Conservation (phyloP, 2,329 filamentous ascomycete genomes). For the Escovopsis sp. region DNA sequence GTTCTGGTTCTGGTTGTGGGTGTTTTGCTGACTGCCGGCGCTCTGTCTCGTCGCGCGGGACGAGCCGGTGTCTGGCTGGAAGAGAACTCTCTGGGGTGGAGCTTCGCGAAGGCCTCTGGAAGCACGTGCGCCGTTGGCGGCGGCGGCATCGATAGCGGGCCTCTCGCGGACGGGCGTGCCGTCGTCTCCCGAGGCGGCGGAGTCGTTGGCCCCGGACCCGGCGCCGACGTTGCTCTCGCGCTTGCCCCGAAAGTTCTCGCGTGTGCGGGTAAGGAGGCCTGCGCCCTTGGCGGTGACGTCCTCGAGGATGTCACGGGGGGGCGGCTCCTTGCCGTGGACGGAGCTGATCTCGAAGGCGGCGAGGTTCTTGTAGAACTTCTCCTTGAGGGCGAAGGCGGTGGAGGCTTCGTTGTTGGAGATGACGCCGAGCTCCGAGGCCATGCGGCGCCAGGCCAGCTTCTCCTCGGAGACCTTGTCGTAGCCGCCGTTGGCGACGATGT, state of each 20-base stretch:
- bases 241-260: constrained; percentile 54
- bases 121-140: constrained; percentile 39
- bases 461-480: constrained; percentile 75
- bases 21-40: constrained; percentile 27
- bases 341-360: constrained; percentile 75
- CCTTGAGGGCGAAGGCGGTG: constrained; percentile 76
- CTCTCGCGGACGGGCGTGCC: constrained; percentile 41
- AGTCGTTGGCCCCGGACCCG: constrained; percentile 39
- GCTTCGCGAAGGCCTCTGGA: constrained; percentile 60
- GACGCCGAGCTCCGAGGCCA: constrained; percentile 63
- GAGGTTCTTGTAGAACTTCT: constrained; percentile 79
- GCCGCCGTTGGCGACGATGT: constrained; percentile 61
- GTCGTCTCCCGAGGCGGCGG: constrained; percentile 44
- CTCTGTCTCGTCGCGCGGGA: constrained; percentile 47
- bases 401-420: constrained; percentile 61
- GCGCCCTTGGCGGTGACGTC: constrained; percentile 76
- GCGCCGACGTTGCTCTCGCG: constrained; percentile 31
- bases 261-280: constrained; percentile 58
- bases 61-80: constrained; percentile 62
- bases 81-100: constrained; percentile 71
- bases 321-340: constrained; percentile 64
- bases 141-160: constrained; percentile 34
- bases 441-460: constrained; percentile 72
- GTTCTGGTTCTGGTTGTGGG: neutral
- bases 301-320: constrained; percentile 77